Evolutionary conservation across 495 filamentous ascomycete species (phyloP), one percentile per base, ranked within the genome.

Genomic region (Daldinia decipiens): DNA sequence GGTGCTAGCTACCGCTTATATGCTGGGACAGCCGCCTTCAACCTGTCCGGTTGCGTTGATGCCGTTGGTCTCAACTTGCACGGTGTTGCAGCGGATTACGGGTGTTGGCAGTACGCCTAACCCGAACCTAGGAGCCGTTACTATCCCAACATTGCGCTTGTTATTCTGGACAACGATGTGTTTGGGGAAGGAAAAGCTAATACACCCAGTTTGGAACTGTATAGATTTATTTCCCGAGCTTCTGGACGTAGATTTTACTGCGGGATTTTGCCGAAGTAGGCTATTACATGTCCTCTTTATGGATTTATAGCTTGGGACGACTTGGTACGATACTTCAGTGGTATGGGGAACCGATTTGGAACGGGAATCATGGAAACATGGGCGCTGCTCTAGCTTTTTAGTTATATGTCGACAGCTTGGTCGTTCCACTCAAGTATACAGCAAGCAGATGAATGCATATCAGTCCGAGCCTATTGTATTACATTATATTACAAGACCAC

Each of bases 21-120:
- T 39, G 74, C 54, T 17, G 59, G 60, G 13, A 73, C 74, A 1
- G 9, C 5, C 0, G 31, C n/a, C 9, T 76, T 76, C 65, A 71
- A 72, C 17, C 31, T 52, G 13, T 61, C 56, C 0, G 47, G 53
- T 13, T 77, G 74, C 34, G 54, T 59, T 21, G 67, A 75, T 4
- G 62, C 65, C n/a, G 32, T 63, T 0, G 75, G 72, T 1, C 45
- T 77, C 13, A 69, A 24, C 4, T 15, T 77, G 21, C 59, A 58
- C 7, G 12, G 12, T 0, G 38, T 53, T 1, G 17, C n/a, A 1
- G 56, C 45, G 4, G 43, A 53, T 4, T 13, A 62, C 15, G 72
- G 75, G 21, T 62, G 63, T 21, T 77, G 66, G 62, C 69, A 75
- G 62, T 77, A 77, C 31, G 51, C 63, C 24, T 77, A n/a, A 43